Base-by-base conservation (phyloP, 768 basidiomycete species). In the Pulveroboletus sp. region DNA sequence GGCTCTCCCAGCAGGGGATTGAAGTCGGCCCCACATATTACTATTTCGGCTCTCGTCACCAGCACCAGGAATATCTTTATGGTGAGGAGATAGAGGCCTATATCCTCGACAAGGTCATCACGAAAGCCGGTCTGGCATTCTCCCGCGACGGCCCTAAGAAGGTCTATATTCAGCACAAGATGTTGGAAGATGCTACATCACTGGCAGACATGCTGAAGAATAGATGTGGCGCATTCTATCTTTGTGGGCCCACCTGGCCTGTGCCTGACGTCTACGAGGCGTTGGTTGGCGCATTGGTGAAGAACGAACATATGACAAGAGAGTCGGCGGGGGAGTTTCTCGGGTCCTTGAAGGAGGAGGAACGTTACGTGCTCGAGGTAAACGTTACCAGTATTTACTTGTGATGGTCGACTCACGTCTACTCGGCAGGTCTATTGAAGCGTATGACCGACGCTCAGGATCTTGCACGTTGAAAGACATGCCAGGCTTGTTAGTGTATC, bases 221-320 rank as follows among this genome's bases (percentile, higher is more conserved):
- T 49, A 78, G 84, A 54, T 61, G 78, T 37, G 93, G 91, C 30
- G 89, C 83, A 41, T 99, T 99, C 73, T 98, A 97, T 70, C 76
- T 99, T 39, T 97, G 96, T 67, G 95, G 95, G 26, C 96, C 95
- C 33, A 98, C 95, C 26, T 96, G 94, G 95, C 96, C 96, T n/a
- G 95, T 98, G 18, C 93, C 96, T 2, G 96, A 98, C 62, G 93
- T 99, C 6, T 95, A 89, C 61, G 87, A 95, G 69, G 90, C 96
- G 0, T 76, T 99, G 43, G 85, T 94, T 18, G 82, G 82, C 17
- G 88, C 92, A 3, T 72, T 97, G 54, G 78, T 78, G 26, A 81
- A 83, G 64, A 83, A 84, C 61, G 82, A 84, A 53, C 83, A 83
- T 14, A 73, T 80, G 64, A 77, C 81, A 11, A 71, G 75, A 39